A percentile compares a stretch with the other conserved stretches of the same genome.
Evolutionary conservation across 306 rosid genomes (phyloP).

Genomic region (Quercus cerris): DNA sequence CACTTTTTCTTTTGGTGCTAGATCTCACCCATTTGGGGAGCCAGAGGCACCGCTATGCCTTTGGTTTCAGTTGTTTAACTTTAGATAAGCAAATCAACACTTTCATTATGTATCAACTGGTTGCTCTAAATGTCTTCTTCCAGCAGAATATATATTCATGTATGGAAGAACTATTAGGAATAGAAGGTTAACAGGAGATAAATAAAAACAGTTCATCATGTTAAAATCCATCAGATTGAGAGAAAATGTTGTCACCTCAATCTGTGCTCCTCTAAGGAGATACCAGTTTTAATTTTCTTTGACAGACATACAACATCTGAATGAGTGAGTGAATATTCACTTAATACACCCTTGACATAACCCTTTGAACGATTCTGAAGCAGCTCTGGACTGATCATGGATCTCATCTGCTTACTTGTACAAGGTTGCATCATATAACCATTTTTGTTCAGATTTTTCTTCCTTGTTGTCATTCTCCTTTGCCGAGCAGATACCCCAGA

Average conservation of each 20-base stretch:
- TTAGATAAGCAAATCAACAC: not conserved
- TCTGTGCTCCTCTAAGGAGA: constrained; percentile 70
- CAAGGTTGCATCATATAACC: constrained; percentile 32
- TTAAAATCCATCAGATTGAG: not conserved
- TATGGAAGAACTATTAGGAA: not conserved
- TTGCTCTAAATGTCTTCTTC: too few species aligned
- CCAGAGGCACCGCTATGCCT: too few species aligned
- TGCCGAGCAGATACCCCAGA: constrained; percentile 98
- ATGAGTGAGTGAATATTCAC: constrained; percentile 78
- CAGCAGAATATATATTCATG: not conserved
- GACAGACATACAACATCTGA: constrained; percentile 82
- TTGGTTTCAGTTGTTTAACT: not conserved
- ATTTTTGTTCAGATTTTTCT: constrained; percentile 34
- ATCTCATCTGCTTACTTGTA: constrained; percentile 37
- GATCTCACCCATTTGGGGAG: too few species aligned
- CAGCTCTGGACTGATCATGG: constrained; percentile 47
- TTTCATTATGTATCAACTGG: not conserved
- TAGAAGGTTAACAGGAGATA: not conserved
- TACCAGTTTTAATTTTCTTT: constrained; percentile 76
- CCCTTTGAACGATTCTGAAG: constrained; percentile 66
- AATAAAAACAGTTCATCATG: not conserved
- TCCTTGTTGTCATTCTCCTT: constrained; percentile 63
- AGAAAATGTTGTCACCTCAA: constrained; percentile 51
- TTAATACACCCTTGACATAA: constrained; percentile 66
- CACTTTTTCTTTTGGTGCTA: too few species aligned